A percentile compares a stretch with the other conserved stretches of the same genome.
Evolutionary conservation across 2,329 filamentous ascomycete species (phyloP).

Genomic region (Epichloe sylvatica): DNA sequence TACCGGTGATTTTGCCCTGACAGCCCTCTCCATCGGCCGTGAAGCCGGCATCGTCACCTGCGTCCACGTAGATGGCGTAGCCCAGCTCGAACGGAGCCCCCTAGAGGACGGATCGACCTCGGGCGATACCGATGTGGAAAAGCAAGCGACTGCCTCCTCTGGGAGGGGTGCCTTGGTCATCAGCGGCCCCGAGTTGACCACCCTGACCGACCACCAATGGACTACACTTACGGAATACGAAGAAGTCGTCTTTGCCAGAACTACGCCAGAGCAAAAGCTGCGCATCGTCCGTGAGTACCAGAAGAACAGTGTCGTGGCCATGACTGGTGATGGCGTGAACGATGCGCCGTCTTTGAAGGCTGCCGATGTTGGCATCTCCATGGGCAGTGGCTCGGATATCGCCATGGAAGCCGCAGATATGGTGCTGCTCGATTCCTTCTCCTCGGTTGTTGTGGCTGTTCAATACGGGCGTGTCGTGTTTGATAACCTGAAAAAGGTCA

Average conservation of each 20-base stretch:
- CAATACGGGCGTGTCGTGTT: conserved; percentile 63
- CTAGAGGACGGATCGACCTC: not conserved
- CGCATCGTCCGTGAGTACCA: conserved; percentile 68
- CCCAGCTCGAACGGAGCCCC: conserved; percentile 31
- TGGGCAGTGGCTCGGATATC: conserved; percentile 69
- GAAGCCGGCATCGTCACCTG: conserved; percentile 58
- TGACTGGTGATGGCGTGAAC: conserved; percentile 81
- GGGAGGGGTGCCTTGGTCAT: conserved; percentile 41
- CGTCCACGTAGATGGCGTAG: conserved; percentile 37
- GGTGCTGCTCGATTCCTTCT: conserved; percentile 64
- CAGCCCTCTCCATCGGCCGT: conserved; percentile 56
- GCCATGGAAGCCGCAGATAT: conserved; percentile 72
- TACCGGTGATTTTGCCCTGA: conserved; percentile 65
- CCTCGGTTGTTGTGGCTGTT: conserved; percentile 57
- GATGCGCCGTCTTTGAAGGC: conserved; percentile 69
- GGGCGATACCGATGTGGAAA: conserved; percentile 12
- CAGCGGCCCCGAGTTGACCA: conserved; percentile 50
- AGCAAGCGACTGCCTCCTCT: conserved; percentile 7
- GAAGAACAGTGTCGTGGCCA: conserved; percentile 53
- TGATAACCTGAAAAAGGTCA: conserved; percentile 59
- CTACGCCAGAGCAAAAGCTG: conserved; percentile 66
- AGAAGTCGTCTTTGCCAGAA: conserved; percentile 62
- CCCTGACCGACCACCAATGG: conserved; percentile 56
- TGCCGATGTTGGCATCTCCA: conserved; percentile 71
- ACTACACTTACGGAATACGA: conserved; percentile 47